A percentile compares a stretch with the other conserved stretches of the same genome.
Evolutionary conservation across 2,329 filamentous ascomycete genomes (phyloP).

Genomic region (Penicillium hordei): DNA sequence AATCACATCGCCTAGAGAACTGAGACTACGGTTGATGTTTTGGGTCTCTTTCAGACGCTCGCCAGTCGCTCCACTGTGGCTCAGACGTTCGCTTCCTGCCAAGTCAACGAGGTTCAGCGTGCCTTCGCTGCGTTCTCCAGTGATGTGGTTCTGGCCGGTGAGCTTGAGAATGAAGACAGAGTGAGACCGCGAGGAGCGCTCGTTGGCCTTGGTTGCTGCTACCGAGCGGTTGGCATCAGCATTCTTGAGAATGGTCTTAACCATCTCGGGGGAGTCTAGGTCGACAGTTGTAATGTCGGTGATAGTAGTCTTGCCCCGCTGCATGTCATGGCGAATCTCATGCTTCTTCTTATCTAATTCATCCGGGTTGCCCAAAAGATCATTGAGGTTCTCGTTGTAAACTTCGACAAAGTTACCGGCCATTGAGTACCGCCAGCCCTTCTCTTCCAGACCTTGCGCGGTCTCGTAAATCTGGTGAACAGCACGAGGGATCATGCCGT

Average conservation of each 20-base stretch:
- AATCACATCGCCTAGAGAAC: conserved; percentile 91
- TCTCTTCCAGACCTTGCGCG: conserved; percentile 76
- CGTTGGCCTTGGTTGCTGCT: conserved; percentile 95
- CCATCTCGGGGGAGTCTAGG: conserved; percentile 75
- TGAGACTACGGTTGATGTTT: conserved; percentile 94
- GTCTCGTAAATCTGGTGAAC: conserved; percentile 93
- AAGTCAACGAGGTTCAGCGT: conserved; percentile 95
- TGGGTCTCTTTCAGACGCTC: conserved; percentile 91
- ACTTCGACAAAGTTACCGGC: conserved; percentile 95
- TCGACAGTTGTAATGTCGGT: conserved; percentile 74
- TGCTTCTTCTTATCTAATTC: conserved; percentile 78
- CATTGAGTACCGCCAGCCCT: conserved; percentile 93
- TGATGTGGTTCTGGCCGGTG: conserved; percentile 66
- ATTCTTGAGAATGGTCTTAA: conserved; percentile 74
- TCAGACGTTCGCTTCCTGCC: conserved; percentile 86
- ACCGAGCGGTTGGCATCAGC: conserved; percentile 87
- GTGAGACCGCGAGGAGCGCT: conserved; percentile 89
- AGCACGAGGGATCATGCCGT: conserved; percentile 94
- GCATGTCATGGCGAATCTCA: conserved; percentile 83
- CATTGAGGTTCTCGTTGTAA: conserved; percentile 96
- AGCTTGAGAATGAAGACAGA: conserved; percentile 88
- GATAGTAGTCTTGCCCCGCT: conserved; percentile 77
- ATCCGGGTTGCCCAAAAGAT: conserved; percentile 73
- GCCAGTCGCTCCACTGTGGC: conserved; percentile 81
- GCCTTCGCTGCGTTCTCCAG: conserved; percentile 82